These are phyloP conservation scores for Litsea cubeba DNA, from an alignment of 164 flowering plant genomes.

Conservation along the genomic window DNA sequence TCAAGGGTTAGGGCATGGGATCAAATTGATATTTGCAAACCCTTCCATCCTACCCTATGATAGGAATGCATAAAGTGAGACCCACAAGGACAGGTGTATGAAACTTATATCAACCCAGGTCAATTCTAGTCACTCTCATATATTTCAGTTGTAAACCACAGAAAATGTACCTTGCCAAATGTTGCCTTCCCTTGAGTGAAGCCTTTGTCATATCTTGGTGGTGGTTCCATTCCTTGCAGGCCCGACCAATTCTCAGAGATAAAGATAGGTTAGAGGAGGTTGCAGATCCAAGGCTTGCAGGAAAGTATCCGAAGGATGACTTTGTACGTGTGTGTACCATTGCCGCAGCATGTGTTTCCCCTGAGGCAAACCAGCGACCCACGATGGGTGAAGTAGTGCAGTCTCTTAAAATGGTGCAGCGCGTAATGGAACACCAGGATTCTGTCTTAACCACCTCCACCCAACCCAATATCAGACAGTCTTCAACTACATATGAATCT, in stretches of 20 bases:
- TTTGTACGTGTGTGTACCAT: slow-evolving; percentile 89
- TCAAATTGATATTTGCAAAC: too few relatives aligned
- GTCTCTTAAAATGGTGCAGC: slow-evolving; percentile 97
- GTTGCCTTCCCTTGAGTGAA: too few relatives aligned
- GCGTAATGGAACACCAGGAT: slow-evolving; percentile 67
- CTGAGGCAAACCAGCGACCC: slow-evolving; percentile 89
- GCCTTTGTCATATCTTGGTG: too few relatives aligned
- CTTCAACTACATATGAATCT: slow-evolving; percentile 84
- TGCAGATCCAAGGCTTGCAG: slow-evolving; percentile 74
- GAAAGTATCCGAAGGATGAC: slow-evolving; percentile 85
- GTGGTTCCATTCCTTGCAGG: slow-evolving; percentile 41
- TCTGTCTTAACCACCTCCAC: slow-evolving; percentile 36
- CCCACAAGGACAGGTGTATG: too few relatives aligned
- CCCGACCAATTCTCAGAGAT: slow-evolving; percentile 87
- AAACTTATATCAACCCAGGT: too few relatives aligned
- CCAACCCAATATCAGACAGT: slow-evolving; percentile 46
- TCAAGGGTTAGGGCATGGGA: too few relatives aligned
- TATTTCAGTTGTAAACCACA: too few relatives aligned
- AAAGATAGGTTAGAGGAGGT: slow-evolving; percentile 86
- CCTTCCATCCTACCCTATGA: too few relatives aligned
- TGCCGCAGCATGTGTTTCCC: slow-evolving; percentile 96
- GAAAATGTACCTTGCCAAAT: too few relatives aligned
- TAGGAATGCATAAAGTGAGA: too few relatives aligned
- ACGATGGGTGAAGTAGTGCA: slow-evolving; percentile 99
- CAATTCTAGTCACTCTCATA: too few relatives aligned